These are phyloP conservation scores for Karstenula rhodostoma DNA, from an alignment of 2,329 filamentous ascomycete genomes.

Conservation along the genomic window DNA sequence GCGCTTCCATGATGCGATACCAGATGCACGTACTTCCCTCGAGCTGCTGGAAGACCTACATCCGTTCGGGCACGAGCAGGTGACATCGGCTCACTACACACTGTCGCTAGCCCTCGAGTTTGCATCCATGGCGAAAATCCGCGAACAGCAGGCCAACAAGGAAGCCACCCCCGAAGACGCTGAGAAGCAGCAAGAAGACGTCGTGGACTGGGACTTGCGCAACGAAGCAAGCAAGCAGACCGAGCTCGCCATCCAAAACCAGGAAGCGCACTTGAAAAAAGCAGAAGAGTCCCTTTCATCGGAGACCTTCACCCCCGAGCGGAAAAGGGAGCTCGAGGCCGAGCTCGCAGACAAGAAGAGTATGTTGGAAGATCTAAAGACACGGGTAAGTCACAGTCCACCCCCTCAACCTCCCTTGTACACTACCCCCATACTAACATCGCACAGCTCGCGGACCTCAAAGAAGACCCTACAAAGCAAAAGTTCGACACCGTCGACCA, in stretches of 20 bases:
- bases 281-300: constrained; percentile 71
- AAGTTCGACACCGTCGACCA: constrained; percentile 52
- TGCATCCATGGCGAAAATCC: constrained; percentile 75
- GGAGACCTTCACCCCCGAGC: constrained; percentile 59
- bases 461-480: constrained; percentile 62
- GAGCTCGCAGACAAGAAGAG: constrained; percentile 78
- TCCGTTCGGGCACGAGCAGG: constrained; percentile 79
- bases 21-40: constrained; percentile 80
- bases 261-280: constrained; percentile 72
- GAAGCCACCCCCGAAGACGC: constrained; percentile 44
- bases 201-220: constrained; percentile 73
- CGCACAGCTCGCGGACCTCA: constrained; percentile 71
- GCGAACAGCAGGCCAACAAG: constrained; percentile 59
- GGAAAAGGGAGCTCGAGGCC: constrained; percentile 67
- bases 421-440: constrained; percentile 17
- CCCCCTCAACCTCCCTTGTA: constrained; percentile 1
- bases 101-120: constrained; percentile 95
- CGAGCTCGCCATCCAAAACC: constrained; percentile 76
- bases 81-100: constrained; percentile 97
- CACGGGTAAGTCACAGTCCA: constrained; percentile 59
- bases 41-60: constrained; percentile 81
- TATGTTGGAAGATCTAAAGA: constrained; percentile 75
- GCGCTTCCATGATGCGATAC: constrained; percentile 86
- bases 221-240: constrained; percentile 76
- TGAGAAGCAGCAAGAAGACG: constrained; percentile 54